Percentiles rank a stretch among this genome's conserved stretches.
Conservation (phyloP, 2,329 filamentous ascomycete species). For the Drechslerella coelobrocha region DNA sequence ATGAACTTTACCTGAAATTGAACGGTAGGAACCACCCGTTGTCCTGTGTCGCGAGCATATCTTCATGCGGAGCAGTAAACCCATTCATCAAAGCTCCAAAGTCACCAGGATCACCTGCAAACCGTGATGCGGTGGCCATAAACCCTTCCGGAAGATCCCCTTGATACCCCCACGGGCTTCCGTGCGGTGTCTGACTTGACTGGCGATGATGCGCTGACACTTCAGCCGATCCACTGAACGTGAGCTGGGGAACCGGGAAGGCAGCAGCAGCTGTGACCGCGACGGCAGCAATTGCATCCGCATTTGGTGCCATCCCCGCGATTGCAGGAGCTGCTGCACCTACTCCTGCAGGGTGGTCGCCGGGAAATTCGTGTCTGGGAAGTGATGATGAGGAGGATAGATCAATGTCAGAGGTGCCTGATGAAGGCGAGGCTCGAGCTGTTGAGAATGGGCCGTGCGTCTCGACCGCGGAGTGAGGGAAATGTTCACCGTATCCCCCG, state of each 20-base stretch:
- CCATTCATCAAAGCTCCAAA: constrained; percentile 46
- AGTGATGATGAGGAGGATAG: constrained; percentile 19
- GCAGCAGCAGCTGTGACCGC: constrained; percentile 21
- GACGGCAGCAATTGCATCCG: not conserved
- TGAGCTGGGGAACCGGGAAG: constrained; percentile 45
- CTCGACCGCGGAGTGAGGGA: constrained; percentile 48
- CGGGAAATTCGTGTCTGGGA: constrained; percentile 43
- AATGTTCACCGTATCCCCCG: constrained; percentile 32
- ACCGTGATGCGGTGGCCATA: constrained; percentile 25
- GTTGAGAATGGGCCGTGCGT: constrained; percentile 48
- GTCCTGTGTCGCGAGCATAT: constrained; percentile 44
- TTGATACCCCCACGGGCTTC: constrained; percentile 39
- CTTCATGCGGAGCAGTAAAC: constrained; percentile 45
- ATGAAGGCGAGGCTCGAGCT: constrained; percentile 40
- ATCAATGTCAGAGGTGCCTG: constrained; percentile 38
- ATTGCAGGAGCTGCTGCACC: not conserved
- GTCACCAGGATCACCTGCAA: constrained; percentile 24
- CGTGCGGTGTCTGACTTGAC: constrained; percentile 25
- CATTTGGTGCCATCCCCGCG: constrained; percentile 3
- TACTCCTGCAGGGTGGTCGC: constrained; percentile 17
- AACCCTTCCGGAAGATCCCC: constrained; percentile 43
- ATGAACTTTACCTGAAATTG: constrained; percentile 43
- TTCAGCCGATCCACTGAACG: constrained; percentile 36
- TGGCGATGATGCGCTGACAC: constrained; percentile 21
- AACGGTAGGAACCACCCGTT: constrained; percentile 49